Evolutionary conservation across 257 asterid genomes (phyloP).

Genomic region (Penstemon barbatus): DNA sequence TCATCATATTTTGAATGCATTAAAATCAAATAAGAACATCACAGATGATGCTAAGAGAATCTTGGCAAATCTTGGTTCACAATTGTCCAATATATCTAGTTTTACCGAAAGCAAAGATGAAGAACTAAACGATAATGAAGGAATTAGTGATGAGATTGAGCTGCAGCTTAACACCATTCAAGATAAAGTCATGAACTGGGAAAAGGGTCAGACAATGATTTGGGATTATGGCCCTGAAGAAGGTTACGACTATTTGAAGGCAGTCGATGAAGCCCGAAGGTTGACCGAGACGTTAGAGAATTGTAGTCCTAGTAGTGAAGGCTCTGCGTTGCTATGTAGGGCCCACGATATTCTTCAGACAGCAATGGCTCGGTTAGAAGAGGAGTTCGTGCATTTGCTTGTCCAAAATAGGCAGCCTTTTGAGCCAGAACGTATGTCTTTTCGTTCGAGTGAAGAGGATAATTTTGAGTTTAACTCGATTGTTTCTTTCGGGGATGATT

Average conservation of each 20-base stretch:
- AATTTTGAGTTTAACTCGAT: constrained; percentile 39
- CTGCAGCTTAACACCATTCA: constrained; percentile 39
- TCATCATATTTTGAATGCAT: constrained; percentile 57
- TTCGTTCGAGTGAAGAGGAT: constrained; percentile 31
- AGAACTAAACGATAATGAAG: neutral
- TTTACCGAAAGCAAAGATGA: constrained; percentile 32
- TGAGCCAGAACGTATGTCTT: constrained; percentile 28
- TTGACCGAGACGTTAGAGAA: constrained; percentile 28
- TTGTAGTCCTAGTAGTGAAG: constrained; percentile 21
- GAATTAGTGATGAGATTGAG: constrained; percentile 31
- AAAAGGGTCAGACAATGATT: constrained; percentile 38
- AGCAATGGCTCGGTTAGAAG: constrained; percentile 61
- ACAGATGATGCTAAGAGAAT: constrained; percentile 32
- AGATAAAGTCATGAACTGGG: constrained; percentile 38
- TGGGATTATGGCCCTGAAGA: constrained; percentile 45
- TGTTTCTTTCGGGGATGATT: constrained; percentile 50
- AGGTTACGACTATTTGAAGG: constrained; percentile 42
- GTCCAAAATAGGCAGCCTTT: constrained; percentile 45
- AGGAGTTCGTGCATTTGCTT: constrained; percentile 49
- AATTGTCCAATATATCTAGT: constrained; percentile 38
- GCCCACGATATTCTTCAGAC: constrained; percentile 45
- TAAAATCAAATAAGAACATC: constrained; percentile 38
- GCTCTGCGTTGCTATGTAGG: constrained; percentile 32
- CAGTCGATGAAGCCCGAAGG: constrained; percentile 48
- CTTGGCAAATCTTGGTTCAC: constrained; percentile 42